These are phyloP conservation scores for Arabidopsis arenosa DNA, from an alignment of 345 rosid species.

Conservation along the genomic window DNA sequence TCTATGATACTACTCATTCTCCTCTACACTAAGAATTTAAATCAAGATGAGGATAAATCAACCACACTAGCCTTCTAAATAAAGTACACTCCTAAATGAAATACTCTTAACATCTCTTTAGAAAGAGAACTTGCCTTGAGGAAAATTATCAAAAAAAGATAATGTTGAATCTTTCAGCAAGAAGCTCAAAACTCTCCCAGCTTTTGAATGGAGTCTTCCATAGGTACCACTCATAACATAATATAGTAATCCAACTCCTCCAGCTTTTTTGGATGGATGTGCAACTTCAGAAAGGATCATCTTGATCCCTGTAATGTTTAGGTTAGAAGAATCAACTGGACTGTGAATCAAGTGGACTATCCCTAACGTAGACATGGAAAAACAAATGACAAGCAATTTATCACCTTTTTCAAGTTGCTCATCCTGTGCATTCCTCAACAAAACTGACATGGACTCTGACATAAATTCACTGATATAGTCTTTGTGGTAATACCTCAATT, in stretches of 20 bases:
- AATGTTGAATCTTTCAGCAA: constrained; percentile 60
- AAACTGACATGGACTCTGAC: constrained; percentile 80
- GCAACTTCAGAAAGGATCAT: constrained; percentile 70
- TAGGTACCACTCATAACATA: constrained; percentile 70
- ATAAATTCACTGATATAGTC: constrained; percentile 68
- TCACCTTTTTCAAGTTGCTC: constrained; percentile 71
- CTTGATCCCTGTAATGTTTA: constrained; percentile 59
- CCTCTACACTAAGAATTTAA: constrained; percentile 19
- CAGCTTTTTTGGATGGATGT: constrained; percentile 54
- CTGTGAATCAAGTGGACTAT: constrained; percentile 27
- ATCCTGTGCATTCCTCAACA: constrained; percentile 76
- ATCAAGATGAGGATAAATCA: background rate
- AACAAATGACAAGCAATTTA: constrained; percentile 23
- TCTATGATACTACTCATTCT: constrained; percentile 20
- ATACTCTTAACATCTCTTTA: constrained; percentile 17
- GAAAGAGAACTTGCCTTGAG: constrained; percentile 58
- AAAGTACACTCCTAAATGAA: constrained; percentile 11
- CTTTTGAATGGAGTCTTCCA: constrained; percentile 71
- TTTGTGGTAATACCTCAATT: constrained; percentile 74
- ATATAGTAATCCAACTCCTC: constrained; percentile 66
- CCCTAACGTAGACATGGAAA: constrained; percentile 2
- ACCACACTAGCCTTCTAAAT: constrained; percentile 1
- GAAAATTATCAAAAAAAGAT: constrained; percentile 56
- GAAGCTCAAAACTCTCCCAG: constrained; percentile 55
- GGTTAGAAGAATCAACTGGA: constrained; percentile 21